Percentiles rank a stretch among this genome's conserved stretches.
These are phyloP conservation scores for Mycosphaerelloides madeirae DNA, from an alignment of 2,329 filamentous ascomycete genomes.

Conservation along the genomic window DNA sequence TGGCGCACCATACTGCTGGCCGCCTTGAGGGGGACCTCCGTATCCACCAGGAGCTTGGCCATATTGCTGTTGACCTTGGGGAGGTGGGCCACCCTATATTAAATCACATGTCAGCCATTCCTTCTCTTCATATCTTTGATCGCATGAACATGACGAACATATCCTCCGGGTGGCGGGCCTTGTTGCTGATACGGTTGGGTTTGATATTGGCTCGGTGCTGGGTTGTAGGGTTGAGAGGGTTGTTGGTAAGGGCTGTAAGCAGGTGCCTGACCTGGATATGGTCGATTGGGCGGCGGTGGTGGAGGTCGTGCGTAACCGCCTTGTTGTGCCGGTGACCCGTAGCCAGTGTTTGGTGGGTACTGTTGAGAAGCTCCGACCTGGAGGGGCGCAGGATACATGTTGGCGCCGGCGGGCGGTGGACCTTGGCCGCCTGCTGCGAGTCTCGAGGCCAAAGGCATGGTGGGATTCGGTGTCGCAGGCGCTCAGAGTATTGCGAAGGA, in stretches of 20 bases:
- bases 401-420: slow-evolving; percentile 34
- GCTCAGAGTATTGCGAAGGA: no score
- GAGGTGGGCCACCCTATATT: slow-evolving; percentile 20
- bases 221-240: slow-evolving; percentile 16
- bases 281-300: slow-evolving; percentile 15
- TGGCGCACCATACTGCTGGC: slow-evolving; percentile 33
- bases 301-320: slow-evolving; percentile 39
- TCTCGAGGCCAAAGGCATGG: slow-evolving; percentile 29
- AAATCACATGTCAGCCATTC: slow-evolving; percentile 16
- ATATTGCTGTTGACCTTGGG: slow-evolving; percentile 20
- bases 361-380: slow-evolving; percentile 30
- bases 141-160: slow-evolving; percentile 25
- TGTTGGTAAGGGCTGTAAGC: slow-evolving; percentile 22
- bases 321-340: slow-evolving; percentile 30
- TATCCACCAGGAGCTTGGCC: slow-evolving; percentile 31
- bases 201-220: slow-evolving; percentile 16
- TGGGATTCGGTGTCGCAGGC: not conserved
- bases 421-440: slow-evolving; percentile 25
- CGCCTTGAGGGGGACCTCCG: slow-evolving; percentile 8
- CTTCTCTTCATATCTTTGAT: not conserved
- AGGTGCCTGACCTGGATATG: slow-evolving; percentile 25
- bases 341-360: slow-evolving; percentile 15
- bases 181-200: slow-evolving; percentile 28
- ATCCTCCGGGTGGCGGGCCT: slow-evolving; percentile 28
- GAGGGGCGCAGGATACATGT: slow-evolving; percentile 42